Conservation (phyloP, 2,329 filamentous ascomycete species). For the Colletotrichum kahawae region DNA sequence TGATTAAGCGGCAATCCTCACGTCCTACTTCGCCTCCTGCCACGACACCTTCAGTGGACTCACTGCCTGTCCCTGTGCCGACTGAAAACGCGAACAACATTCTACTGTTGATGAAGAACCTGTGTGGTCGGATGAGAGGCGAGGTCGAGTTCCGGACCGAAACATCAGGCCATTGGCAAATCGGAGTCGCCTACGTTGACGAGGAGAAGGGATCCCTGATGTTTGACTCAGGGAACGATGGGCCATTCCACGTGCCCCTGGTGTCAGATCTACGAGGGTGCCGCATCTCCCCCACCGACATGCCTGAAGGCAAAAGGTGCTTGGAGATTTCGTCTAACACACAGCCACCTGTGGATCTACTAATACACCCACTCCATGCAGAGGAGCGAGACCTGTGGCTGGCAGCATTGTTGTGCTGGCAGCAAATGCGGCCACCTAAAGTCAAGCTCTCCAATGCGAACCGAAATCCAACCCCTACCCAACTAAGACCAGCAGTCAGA, state of each 20-base stretch:
- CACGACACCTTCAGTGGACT: conserved; percentile 62
- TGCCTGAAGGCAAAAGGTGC: conserved; percentile 50
- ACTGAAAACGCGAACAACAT: conserved; percentile 75
- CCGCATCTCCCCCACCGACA: conserved; percentile 64
- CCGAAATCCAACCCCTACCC: conserved; percentile 40
- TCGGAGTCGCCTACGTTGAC: conserved; percentile 79
- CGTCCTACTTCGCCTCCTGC: conserved; percentile 64
- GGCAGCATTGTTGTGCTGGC: conserved; percentile 81
- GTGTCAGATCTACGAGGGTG: conserved; percentile 79
- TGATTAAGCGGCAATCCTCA: conserved; percentile 60
- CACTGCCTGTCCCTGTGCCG: conserved; percentile 62
- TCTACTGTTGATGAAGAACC: conserved; percentile 75
- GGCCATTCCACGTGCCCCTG: conserved; percentile 68
- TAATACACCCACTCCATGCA: conserved; percentile 66
- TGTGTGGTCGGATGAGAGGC: conserved; percentile 81
- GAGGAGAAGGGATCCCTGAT: conserved; percentile 77
- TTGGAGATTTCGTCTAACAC: conserved; percentile 54
- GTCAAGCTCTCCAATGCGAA: conserved; percentile 57
- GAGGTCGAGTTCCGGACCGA: conserved; percentile 75
- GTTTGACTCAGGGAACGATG: conserved; percentile 73
- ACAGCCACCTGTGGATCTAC: conserved; percentile 62
- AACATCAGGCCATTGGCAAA: conserved; percentile 66
- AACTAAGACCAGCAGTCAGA: conserved; percentile 32
- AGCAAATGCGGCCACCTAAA: conserved; percentile 70
- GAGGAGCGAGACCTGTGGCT: conserved; percentile 81